phyloP scores from a whole-genome alignment of 2,329 filamentous ascomycete genomes.

The Colletotrichum chlorophyti region DNA sequence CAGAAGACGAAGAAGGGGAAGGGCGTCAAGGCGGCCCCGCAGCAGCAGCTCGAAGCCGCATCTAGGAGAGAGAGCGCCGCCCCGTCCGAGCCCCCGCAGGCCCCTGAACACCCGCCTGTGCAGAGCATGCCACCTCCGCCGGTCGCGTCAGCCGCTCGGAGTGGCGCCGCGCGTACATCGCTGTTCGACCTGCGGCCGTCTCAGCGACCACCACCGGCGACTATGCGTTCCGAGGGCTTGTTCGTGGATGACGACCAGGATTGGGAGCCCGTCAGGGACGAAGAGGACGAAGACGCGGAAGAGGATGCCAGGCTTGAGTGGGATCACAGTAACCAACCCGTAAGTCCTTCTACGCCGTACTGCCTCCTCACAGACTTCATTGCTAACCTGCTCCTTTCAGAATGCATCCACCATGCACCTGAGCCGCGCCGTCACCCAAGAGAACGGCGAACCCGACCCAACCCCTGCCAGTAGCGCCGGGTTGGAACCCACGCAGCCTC shows the following conservation, averaged over 20 bases:
- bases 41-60: conserved; percentile 55
- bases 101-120: conserved; percentile 32
- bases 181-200: conserved; percentile 57
- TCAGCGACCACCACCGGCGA: conserved; percentile 61
- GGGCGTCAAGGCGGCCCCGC: conserved; percentile 46
- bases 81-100: conserved; percentile 41
- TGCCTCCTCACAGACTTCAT: background rate
- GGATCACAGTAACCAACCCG: conserved; percentile 72
- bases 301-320: conserved; percentile 74
- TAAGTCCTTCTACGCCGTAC: conserved; percentile 44
- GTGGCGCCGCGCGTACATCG: conserved; percentile 26
- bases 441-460: conserved; percentile 33
- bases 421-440: conserved; percentile 43
- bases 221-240: conserved; percentile 69
- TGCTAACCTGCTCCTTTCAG: conserved; percentile 44
- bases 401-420: conserved; percentile 52
- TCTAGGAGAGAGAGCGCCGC: conserved; percentile 51
- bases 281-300: conserved; percentile 67
- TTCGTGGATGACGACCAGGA: conserved; percentile 77
- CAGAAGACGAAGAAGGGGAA: conserved; percentile 54
- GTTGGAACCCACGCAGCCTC: conserved; percentile 75
- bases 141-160: conserved; percentile 27
- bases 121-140: conserved; percentile 37
- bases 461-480: conserved; percentile 33
- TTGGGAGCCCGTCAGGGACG: conserved; percentile 74